phyloP scores from a whole-genome alignment of 1,284 basidiomycete genomes.

The Caloboletus firmus region DNA sequence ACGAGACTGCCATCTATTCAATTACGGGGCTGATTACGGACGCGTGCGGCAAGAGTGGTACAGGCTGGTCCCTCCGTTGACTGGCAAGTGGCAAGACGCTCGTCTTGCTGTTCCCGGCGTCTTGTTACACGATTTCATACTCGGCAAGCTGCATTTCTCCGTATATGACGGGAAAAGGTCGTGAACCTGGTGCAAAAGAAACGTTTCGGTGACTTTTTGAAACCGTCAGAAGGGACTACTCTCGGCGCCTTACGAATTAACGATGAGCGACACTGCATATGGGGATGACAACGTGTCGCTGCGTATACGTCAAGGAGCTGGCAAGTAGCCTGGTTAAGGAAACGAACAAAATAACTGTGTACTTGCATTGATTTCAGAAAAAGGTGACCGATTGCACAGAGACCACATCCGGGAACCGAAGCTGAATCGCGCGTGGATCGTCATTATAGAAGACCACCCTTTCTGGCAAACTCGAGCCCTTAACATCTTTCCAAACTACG shows the following conservation, averaged over 20 bases:
- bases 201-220: conserved; percentile 6
- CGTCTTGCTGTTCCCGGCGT: conserved; percentile 7
- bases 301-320: conserved; percentile 28
- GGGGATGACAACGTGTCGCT: conserved; percentile 22
- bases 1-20: conserved; percentile 22
- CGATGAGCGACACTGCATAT: not conserved
- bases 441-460: conserved; percentile 20
- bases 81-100: conserved; percentile 6
- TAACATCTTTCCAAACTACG: conserved; percentile 17
- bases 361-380: conserved; percentile 18
- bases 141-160: conserved; percentile 8
- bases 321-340: conserved; percentile 3
- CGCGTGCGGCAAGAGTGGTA: not conserved
- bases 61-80: not conserved
- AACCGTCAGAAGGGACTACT: not conserved
- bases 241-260: conserved; percentile 4
- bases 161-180: conserved; percentile 4
- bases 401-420: conserved; percentile 28
- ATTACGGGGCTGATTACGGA: conserved; percentile 11
- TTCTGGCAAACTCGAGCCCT: conserved; percentile 25
- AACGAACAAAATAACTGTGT: not conserved
- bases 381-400: conserved; percentile 7
- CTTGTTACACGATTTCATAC: conserved; percentile 7
- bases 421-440: conserved; percentile 30
- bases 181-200: conserved; percentile 8